Evolutionary conservation across 192 early-diverging fungal species (phyloP).

Genomic region (Lobosporangium transversale): DNA sequence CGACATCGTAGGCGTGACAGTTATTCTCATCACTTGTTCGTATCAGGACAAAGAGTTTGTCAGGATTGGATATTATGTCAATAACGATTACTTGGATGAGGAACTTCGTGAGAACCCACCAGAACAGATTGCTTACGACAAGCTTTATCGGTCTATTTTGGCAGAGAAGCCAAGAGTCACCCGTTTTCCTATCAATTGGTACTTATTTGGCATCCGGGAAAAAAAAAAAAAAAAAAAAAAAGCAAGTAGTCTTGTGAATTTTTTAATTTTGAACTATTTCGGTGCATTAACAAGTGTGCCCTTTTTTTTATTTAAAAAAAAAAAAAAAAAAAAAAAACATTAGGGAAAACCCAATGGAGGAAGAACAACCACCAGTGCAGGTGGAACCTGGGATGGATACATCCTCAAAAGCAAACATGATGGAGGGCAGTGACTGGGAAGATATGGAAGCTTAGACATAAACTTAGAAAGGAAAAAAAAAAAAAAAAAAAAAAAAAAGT

Average conservation of each 20-base stretch:
- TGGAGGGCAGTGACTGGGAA: slow-evolving; percentile 33
- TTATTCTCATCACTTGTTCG: slow-evolving; percentile 88
- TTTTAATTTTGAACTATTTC: no score
- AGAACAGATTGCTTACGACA: slow-evolving; percentile 71
- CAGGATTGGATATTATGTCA: slow-evolving; percentile 97
- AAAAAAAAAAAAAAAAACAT: no score
- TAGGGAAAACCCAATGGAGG: slow-evolving; percentile 51
- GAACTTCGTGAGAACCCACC: slow-evolving; percentile 84
- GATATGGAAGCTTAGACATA: slow-evolving; percentile 50
- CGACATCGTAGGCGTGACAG: slow-evolving; percentile 90
- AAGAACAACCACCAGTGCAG: slow-evolving; percentile 49
- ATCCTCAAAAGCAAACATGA: slow-evolving; percentile 30
- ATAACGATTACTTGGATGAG: slow-evolving; percentile 93
- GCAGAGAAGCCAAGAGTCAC: slow-evolving; percentile 96
- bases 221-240: no score
- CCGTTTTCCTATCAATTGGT: slow-evolving; percentile 82
- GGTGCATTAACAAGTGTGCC: neutral
- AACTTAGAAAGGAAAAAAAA: no score
- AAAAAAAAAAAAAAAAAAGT: no score
- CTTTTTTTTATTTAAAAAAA: slow-evolving; percentile 10
- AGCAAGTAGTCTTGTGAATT: no score
- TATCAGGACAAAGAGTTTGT: slow-evolving; percentile 95
- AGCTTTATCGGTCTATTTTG: slow-evolving; percentile 86
- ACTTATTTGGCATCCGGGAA: no score
- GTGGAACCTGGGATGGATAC: slow-evolving; percentile 46